These are phyloP conservation scores for Rubroshorea leprosula DNA, from an alignment of 345 rosid species.

Conservation along the genomic window DNA sequence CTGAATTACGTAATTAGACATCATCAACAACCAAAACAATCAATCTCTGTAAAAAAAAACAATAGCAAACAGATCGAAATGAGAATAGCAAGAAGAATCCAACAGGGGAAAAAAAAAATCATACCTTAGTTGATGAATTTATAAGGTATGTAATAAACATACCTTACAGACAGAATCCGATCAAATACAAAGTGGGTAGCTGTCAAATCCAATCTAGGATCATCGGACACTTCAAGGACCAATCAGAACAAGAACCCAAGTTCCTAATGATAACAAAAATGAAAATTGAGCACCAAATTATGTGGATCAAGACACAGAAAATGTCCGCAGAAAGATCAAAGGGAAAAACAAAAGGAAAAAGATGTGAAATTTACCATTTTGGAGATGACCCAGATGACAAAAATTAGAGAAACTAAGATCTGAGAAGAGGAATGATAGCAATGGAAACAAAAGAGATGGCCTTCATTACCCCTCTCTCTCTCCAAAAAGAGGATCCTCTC, in stretches of 20 bases:
- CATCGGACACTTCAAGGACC: constrained; percentile 42
- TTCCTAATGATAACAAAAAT: constrained; percentile 24
- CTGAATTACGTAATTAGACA: constrained; percentile 10
- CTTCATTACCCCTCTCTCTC: constrained; percentile 34
- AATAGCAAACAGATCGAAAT: constrained; percentile 26
- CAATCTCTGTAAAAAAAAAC: neutral
- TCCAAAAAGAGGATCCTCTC: constrained; percentile 22
- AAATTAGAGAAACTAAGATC: constrained; percentile 69
- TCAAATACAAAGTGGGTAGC: constrained; percentile 36
- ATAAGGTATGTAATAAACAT: neutral
- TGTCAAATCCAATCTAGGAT: constrained; percentile 58
- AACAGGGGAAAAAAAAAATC: constrained; percentile 17
- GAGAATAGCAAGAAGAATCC: constrained; percentile 20
- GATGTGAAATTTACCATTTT: constrained; percentile 45
- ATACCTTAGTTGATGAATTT: constrained; percentile 34
- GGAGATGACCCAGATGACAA: constrained; percentile 55
- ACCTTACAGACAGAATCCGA: constrained; percentile 47
- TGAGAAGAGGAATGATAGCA: constrained; percentile 42
- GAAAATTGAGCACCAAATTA: constrained; percentile 16
- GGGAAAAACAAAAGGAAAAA: constrained; percentile 5
- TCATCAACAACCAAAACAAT: constrained; percentile 1
- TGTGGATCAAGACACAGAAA: constrained; percentile 21
- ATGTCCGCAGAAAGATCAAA: constrained; percentile 26
- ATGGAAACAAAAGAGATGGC: constrained; percentile 55
- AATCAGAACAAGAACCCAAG: constrained; percentile 31